A percentile compares a stretch with the other conserved stretches of the same genome.
phyloP scores from a whole-genome alignment of 768 basidiomycete genomes.

The Calocybe gangraenosa region DNA sequence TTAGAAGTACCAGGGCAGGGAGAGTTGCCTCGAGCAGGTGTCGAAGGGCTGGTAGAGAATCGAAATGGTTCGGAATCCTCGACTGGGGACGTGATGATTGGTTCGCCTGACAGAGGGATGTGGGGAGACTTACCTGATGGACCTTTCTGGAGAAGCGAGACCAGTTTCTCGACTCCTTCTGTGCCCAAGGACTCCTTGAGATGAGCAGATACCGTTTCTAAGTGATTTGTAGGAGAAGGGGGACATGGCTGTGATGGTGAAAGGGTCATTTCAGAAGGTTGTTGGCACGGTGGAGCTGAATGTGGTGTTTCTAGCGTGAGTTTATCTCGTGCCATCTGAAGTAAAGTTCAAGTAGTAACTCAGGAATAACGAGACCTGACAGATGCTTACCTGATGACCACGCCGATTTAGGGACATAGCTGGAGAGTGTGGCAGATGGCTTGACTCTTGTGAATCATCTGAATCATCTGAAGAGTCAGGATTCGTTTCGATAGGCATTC shows the following conservation, averaged over 20 bases:
- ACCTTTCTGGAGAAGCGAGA: conserved; percentile 42
- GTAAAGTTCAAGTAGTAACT: not conserved
- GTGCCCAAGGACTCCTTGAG: conserved; percentile 8
- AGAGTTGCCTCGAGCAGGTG: conserved; percentile 36
- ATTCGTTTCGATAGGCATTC: conserved; percentile 19
- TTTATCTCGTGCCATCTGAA: conserved; percentile 18
- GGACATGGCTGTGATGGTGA: not conserved
- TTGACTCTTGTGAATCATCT: conserved; percentile 19
- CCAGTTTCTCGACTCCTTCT: conserved; percentile 8
- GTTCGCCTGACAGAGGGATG: not conserved
- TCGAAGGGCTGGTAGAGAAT: conserved; percentile 47
- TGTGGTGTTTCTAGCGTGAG: conserved; percentile 4
- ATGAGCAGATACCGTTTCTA: conserved; percentile 29
- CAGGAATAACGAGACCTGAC: not conserved
- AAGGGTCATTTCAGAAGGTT: conserved; percentile 6
- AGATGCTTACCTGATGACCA: conserved; percentile 23
- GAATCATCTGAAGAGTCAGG: conserved; percentile 12
- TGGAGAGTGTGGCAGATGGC: conserved; percentile 5
- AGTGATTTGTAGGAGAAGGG: conserved; percentile 35
- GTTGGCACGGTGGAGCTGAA: conserved; percentile 9
- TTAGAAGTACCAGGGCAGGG: conserved; percentile 19
- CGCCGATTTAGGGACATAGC: conserved; percentile 22
- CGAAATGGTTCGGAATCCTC: conserved; percentile 55
- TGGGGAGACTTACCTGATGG: conserved; percentile 35
- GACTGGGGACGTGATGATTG: conserved; percentile 14